Evolutionary conservation across 1,284 basidiomycete genomes (phyloP).

Genomic region (Apiotrichum porosum): DNA sequence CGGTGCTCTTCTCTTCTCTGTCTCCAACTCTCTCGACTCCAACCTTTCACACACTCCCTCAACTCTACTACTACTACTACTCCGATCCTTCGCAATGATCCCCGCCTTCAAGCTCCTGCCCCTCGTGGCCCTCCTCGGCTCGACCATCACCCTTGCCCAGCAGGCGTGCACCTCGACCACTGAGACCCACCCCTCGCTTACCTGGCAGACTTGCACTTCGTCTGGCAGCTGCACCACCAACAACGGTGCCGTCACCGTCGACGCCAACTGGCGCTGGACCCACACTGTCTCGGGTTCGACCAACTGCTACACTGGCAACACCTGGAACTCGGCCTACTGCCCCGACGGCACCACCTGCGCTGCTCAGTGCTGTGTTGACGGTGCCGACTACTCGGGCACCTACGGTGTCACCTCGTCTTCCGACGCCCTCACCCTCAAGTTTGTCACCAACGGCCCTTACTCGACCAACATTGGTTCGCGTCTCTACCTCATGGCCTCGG

Average conservation of each 20-base stretch:
- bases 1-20: too few species aligned
- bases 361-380: neutral
- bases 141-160: neutral
- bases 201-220: neutral
- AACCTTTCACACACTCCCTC: too few species aligned
- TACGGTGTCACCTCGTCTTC: neutral
- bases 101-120: neutral
- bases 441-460: neutral
- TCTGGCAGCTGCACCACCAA: neutral
- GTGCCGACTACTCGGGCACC: neutral
- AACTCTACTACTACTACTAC: too few species aligned
- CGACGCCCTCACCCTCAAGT: neutral
- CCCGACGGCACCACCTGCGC: neutral
- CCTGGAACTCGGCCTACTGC: neutral
- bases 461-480: neutral
- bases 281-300: neutral
- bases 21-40: too few species aligned
- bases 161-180: neutral
- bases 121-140: neutral
- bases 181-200: neutral
- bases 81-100: neutral
- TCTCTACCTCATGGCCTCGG: slow-evolving; percentile 1
- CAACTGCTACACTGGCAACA: slow-evolving; percentile 1
- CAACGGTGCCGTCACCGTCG: neutral
- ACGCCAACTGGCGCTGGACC: slow-evolving; percentile 2